These are phyloP conservation scores for Cladosporium sp. DNA, from an alignment of 2,329 filamentous ascomycete genomes.

Conservation along the genomic window DNA sequence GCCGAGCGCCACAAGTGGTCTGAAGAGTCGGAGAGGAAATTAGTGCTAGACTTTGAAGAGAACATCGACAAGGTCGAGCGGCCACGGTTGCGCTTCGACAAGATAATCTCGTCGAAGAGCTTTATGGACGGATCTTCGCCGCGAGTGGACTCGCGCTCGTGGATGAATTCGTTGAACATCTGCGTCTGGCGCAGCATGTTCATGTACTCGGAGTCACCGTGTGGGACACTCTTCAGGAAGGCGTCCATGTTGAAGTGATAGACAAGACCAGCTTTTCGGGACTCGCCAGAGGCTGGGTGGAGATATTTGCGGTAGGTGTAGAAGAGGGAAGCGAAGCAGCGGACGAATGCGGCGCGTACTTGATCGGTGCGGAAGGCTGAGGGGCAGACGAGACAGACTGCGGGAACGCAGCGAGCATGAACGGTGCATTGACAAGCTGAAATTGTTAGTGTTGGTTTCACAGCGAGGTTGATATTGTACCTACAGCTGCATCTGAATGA, in stretches of 20 bases:
- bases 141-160: conserved; percentile 67
- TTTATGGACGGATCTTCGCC: conserved; percentile 63
- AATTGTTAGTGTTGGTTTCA: conserved; percentile 8
- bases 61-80: conserved; percentile 59
- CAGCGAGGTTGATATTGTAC: conserved; percentile 20
- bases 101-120: conserved; percentile 78
- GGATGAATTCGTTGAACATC: conserved; percentile 67
- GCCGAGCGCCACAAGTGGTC: conserved; percentile 76
- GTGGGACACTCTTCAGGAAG: conserved; percentile 60
- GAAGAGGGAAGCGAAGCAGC: conserved; percentile 64
- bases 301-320: conserved; percentile 66
- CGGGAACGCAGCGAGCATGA: conserved; percentile 57
- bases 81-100: conserved; percentile 70
- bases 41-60: conserved; percentile 56
- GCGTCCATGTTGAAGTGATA: conserved; percentile 65
- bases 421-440: conserved; percentile 53
- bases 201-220: conserved; percentile 62
- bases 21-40: conserved; percentile 66
- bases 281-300: conserved; percentile 54
- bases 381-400: conserved; percentile 62
- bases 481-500: conserved; percentile 65
- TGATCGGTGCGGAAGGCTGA: conserved; percentile 63
- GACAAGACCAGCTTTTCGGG: conserved; percentile 58
- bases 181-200: conserved; percentile 61
- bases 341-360: conserved; percentile 63